A percentile compares a stretch with the other conserved stretches of the same genome.
Evolutionary conservation across 73 alveolate species (phyloP).

Genomic region (Tetrahymena thermophila): DNA sequence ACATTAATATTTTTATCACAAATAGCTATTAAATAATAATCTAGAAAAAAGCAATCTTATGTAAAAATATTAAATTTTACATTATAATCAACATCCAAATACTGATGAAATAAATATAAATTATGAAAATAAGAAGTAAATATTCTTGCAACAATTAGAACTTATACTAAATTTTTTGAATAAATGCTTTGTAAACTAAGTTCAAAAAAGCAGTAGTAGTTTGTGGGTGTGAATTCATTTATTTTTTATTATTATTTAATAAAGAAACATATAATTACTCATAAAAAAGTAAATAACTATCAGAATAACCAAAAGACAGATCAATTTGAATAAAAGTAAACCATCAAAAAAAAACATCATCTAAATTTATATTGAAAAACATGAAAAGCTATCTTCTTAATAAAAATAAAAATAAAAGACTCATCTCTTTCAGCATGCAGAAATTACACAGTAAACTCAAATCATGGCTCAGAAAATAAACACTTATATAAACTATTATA

Average conservation of each 20-base stretch:
- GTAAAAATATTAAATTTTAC: too few species aligned
- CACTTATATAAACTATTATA: background rate
- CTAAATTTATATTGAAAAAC: too few species aligned
- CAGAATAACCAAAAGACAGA: background rate
- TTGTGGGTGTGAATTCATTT: background rate
- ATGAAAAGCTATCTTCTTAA: background rate
- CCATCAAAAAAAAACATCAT: background rate
- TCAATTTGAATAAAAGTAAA: background rate
- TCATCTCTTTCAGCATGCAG: background rate
- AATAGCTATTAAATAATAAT: too few species aligned
- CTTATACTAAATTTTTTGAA: background rate
- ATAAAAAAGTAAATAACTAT: too few species aligned
- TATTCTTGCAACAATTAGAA: background rate
- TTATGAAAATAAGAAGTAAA: background rate
- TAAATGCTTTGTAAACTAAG: background rate
- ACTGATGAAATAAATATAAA: background rate
- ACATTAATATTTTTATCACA: background rate
- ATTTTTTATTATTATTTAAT: too few species aligned
- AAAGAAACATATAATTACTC: too few species aligned
- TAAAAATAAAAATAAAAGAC: too few species aligned
- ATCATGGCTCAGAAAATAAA: background rate
- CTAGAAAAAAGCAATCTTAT: background rate
- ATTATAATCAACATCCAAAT: background rate
- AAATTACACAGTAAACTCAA: background rate
- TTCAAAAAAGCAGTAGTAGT: background rate